Base-by-base conservation (phyloP, 768 basidiomycete species). In the Amylocystis lapponica region DNA sequence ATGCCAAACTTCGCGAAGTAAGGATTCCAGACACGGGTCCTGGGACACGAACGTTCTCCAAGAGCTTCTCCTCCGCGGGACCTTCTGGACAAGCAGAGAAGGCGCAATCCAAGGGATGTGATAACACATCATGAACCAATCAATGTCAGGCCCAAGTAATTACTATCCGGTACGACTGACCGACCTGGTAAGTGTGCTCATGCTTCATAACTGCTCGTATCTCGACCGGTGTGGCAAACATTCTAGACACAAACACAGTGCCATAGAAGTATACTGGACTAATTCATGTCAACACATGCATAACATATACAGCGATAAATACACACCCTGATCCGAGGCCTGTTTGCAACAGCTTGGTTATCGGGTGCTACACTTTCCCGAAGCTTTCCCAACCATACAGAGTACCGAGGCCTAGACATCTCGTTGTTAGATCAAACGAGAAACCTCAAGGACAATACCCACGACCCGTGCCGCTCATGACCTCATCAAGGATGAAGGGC, bases 391-490 rank as follows among this genome's bases (percentile, higher is more conserved):
- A 93, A 17, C 78, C 86, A 56, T 93, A 91, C 33, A 89, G 56
- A 8, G 85, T 87, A 3, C 91, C 91, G 80, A 92, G 86, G 22
- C 88, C 86, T 89, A 31, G 14, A 16, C 2, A 37, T 34, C 26
- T n/a, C n/a, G n/a, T n/a, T n/a, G 38, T 34, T 37, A 46, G 19
- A 20, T 5, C 19, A 23, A 9, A 26, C 14, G 5, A 17, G 5
- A 33, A 22, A 8, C n/a, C n/a, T n/a, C n/a, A n/a, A n/a, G n/a
- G n/a, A 23, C 26, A 11, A 40, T 26, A 71, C 85, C 63, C 58
- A 84, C 89, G 79, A 44, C 90, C 88, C 84, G 92, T 90, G 33
- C 89, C 89, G 57, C 82, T 80, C 90, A 94, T 92, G 35, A 92
- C 86, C 64, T 94, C 92, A 55, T 95, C 92, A 27, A 92, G 72